Evolutionary conservation across 1,139 yeast genomes (phyloP).

Genomic region (Candida glucosophila): DNA sequence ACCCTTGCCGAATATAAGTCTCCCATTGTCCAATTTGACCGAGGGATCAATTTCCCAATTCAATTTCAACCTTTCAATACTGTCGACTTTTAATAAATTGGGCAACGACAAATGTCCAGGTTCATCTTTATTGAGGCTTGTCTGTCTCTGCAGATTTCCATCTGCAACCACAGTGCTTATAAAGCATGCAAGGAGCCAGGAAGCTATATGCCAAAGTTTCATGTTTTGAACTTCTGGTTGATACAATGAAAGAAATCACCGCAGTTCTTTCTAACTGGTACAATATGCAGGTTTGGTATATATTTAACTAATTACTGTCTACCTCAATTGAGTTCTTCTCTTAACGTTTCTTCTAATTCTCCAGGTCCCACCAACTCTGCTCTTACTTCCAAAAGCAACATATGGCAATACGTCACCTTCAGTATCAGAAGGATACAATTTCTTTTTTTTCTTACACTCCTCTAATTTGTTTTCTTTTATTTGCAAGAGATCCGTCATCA

Average conservation of each 20-base stretch:
- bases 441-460: slow-evolving; percentile 7
- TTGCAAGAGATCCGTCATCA: slow-evolving; percentile 16
- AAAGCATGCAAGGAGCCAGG: no score
- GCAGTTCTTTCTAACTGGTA: no score
- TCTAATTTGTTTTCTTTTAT: slow-evolving; percentile 4
- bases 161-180: no score
- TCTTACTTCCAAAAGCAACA: slow-evolving; percentile 38
- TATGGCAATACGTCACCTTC: slow-evolving; percentile 31
- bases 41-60: slow-evolving; percentile 24
- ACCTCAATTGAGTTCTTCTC: slow-evolving; percentile 28
- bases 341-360: slow-evolving; percentile 55
- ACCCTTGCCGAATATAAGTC: slow-evolving; percentile 27
- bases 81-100: slow-evolving; percentile 17
- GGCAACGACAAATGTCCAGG: slow-evolving; percentile 26
- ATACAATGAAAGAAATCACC: no score
- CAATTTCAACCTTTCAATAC: slow-evolving; percentile 13
- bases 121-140: no score
- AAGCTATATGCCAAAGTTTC: no score
- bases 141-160: no score
- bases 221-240: no score
- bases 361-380: slow-evolving; percentile 53
- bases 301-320: background rate
- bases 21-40: slow-evolving; percentile 27
- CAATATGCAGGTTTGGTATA: background rate
- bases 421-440: slow-evolving; percentile 7